A percentile compares a stretch with the other conserved stretches of the same genome.
phyloP scores from a whole-genome alignment of 139 green algal genomes.

The Tetraselmis chui region DNA sequence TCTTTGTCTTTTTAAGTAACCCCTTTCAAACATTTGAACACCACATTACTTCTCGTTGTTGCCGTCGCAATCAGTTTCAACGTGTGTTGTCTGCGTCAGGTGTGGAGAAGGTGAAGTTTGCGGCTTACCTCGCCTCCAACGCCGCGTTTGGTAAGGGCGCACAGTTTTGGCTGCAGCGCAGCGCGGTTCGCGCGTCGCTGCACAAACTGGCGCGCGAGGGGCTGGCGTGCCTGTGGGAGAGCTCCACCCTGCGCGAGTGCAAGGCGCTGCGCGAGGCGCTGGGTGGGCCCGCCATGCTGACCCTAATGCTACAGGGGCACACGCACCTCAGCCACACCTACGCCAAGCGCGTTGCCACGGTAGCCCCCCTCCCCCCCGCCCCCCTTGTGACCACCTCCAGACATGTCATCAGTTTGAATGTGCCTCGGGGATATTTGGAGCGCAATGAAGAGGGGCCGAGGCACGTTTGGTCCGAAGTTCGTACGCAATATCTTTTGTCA shows the following conservation, averaged over 20 bases:
- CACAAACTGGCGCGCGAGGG: constrained; percentile 55
- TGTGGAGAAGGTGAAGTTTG: constrained; percentile 13
- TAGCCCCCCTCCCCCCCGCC: not conserved
- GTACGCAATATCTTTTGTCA: not conserved
- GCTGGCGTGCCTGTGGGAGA: constrained; percentile 47
- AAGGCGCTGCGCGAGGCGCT: not conserved
- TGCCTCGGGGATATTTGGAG: too few species aligned
- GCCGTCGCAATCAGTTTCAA: too few species aligned
- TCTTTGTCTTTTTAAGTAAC: too few species aligned
- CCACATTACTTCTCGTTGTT: too few species aligned
- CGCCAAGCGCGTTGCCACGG: not conserved
- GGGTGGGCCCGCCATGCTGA: not conserved
- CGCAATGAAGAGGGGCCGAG: too few species aligned
- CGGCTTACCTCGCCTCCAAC: not conserved
- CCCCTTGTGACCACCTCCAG: too few species aligned
- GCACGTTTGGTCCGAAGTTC: too few species aligned
- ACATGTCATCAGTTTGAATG: too few species aligned
- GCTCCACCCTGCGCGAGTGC: constrained; percentile 28
- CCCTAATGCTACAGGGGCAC: not conserved
- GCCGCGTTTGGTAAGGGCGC: constrained; percentile 1
- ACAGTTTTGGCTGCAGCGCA: constrained; percentile 1
- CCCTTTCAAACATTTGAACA: too few species aligned
- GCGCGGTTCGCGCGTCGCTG: constrained; percentile 14
- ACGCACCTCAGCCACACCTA: not conserved
- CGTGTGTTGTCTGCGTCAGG: too few species aligned